A percentile compares a stretch with the other conserved stretches of the same genome.
Conservation (phyloP, 495 filamentous ascomycete species). For the Penicillium ochrochloron region DNA sequence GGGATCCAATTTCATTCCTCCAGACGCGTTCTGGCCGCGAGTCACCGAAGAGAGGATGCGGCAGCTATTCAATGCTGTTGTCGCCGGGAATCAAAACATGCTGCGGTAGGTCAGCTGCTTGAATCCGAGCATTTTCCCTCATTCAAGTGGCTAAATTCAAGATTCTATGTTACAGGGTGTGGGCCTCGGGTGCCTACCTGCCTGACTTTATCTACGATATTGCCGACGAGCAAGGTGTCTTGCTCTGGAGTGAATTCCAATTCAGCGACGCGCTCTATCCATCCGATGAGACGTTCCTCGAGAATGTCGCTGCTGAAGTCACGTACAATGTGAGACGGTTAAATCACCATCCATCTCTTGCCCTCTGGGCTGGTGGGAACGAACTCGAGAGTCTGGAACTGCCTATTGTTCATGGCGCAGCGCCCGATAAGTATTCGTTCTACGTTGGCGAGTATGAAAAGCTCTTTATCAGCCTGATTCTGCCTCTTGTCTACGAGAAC, state of each 20-base stretch:
- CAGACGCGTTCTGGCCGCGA: slow-evolving; percentile 69
- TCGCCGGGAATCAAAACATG: slow-evolving; percentile 71
- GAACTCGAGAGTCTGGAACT: slow-evolving; percentile 66
- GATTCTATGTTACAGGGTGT: slow-evolving; percentile 40
- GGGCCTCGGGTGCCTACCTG: slow-evolving; percentile 66
- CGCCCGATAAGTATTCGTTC: slow-evolving; percentile 50
- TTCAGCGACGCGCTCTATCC: slow-evolving; percentile 70
- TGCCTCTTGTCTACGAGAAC: slow-evolving; percentile 67
- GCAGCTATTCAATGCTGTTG: slow-evolving; percentile 59
- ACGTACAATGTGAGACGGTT: slow-evolving; percentile 65
- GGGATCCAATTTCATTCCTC: slow-evolving; percentile 69
- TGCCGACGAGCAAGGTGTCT: slow-evolving; percentile 66
- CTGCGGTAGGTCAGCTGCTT: slow-evolving; percentile 41
- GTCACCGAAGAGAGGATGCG: slow-evolving; percentile 59
- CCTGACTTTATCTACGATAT: slow-evolving; percentile 73
- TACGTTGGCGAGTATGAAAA: slow-evolving; percentile 63
- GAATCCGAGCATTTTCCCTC: neutral
- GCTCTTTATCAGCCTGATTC: slow-evolving; percentile 63
- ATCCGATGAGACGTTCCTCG: slow-evolving; percentile 57
- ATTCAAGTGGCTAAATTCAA: neutral
- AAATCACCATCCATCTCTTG: slow-evolving; percentile 71
- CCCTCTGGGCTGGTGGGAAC: slow-evolving; percentile 70
- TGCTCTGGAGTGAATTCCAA: slow-evolving; percentile 72
- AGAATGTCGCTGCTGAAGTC: slow-evolving; percentile 62
- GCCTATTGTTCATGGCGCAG: slow-evolving; percentile 42